Evolutionary conservation across 2,329 filamentous ascomycete genomes (phyloP).

Genomic region (Aureobasidium leucospermi): DNA sequence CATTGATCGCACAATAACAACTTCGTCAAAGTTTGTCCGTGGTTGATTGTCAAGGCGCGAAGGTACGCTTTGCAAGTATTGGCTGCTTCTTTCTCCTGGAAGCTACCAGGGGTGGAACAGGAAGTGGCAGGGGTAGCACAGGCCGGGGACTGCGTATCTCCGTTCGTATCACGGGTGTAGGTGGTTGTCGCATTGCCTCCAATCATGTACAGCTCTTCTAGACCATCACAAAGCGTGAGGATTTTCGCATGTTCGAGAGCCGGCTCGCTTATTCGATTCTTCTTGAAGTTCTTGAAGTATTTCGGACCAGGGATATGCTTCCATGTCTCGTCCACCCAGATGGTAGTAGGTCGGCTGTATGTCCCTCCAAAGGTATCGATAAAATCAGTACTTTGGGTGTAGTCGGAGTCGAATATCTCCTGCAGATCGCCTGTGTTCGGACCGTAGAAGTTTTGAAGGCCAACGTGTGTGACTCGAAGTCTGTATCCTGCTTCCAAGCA

Average conservation of each 20-base stretch:
- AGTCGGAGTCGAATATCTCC: slow-evolving; percentile 34
- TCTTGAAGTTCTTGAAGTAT: slow-evolving; percentile 21
- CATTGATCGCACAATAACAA: slow-evolving; percentile 51
- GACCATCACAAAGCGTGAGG: slow-evolving; percentile 33
- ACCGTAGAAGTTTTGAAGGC: slow-evolving; percentile 52
- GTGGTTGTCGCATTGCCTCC: slow-evolving; percentile 22
- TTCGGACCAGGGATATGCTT: not conserved
- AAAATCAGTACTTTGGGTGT: slow-evolving; percentile 43
- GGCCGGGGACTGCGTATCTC: not conserved
- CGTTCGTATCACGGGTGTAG: not conserved
- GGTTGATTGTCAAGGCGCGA: slow-evolving; percentile 42
- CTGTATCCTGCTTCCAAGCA: slow-evolving; percentile 41
- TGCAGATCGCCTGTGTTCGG: slow-evolving; percentile 43
- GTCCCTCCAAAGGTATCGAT: slow-evolving; percentile 47
- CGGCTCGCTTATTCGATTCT: slow-evolving; percentile 17
- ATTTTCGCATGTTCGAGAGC: slow-evolving; percentile 36
- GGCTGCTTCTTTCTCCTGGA: slow-evolving; percentile 29
- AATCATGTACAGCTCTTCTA: slow-evolving; percentile 49
- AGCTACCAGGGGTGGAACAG: slow-evolving; percentile 14
- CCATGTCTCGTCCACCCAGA: slow-evolving; percentile 23
- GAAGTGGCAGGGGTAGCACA: not conserved
- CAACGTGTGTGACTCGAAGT: slow-evolving; percentile 43
- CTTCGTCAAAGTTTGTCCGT: slow-evolving; percentile 47
- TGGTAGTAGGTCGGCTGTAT: slow-evolving; percentile 35
- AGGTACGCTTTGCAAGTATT: slow-evolving; percentile 41